Evolutionary conservation across 1,139 yeast genomes (phyloP).

Genomic region (Torulaspora pretoriensis): DNA sequence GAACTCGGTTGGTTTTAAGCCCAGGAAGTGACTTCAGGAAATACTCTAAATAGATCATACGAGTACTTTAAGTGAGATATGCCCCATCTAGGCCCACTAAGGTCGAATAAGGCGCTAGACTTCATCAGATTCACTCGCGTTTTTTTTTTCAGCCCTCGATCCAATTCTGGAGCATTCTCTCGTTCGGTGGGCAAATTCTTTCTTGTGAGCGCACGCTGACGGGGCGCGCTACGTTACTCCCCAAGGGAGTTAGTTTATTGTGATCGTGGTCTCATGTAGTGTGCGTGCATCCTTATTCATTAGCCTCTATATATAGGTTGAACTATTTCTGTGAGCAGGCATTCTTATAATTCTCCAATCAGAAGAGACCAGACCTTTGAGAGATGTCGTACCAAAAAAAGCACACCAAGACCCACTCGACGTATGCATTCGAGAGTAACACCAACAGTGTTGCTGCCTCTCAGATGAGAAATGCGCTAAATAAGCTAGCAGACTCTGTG

Average conservation of each 20-base stretch:
- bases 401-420: slow-evolving; percentile 66
- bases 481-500: slow-evolving; percentile 80
- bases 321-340: background rate
- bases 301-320: background rate
- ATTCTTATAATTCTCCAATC: background rate
- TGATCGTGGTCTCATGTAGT: background rate
- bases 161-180: background rate
- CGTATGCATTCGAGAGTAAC: slow-evolving; percentile 86
- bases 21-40: background rate
- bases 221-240: slow-evolving; percentile 2
- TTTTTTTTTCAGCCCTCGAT: background rate
- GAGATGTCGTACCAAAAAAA: slow-evolving; percentile 41
- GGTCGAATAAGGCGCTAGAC: no score
- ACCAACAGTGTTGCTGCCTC: slow-evolving; percentile 96
- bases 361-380: background rate
- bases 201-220: slow-evolving; percentile 1
- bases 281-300: background rate
- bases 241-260: background rate
- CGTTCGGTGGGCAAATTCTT: slow-evolving; percentile 3
- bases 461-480: slow-evolving; percentile 95
- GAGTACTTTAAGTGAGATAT: no score
- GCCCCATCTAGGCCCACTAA: no score
- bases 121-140: no score
- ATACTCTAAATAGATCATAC: no score
- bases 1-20: slow-evolving; percentile 33